Percentiles rank a stretch among this genome's conserved stretches.
Evolutionary conservation across 2,329 filamentous ascomycete species (phyloP).

Genomic region (Xylariaceae sp.): DNA sequence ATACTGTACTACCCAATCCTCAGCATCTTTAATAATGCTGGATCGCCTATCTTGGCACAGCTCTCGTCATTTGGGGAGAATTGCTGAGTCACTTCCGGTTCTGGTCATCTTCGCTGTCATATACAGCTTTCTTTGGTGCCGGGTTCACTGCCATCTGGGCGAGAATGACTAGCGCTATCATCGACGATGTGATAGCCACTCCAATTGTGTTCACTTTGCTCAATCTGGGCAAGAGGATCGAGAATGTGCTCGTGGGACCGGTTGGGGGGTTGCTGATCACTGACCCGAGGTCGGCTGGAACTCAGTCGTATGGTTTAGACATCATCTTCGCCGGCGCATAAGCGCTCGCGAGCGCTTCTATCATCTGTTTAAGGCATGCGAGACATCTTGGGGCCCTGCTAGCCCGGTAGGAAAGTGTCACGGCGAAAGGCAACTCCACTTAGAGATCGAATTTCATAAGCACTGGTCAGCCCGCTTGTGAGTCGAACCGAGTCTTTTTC

Average conservation of each 20-base stretch:
- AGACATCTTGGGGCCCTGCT: constrained; percentile 2
- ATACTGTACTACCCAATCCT: constrained; percentile 37
- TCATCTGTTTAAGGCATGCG: constrained; percentile 11
- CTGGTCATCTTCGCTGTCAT: constrained; percentile 47
- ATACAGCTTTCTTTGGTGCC: constrained; percentile 54
- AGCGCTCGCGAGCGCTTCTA: constrained; percentile 15
- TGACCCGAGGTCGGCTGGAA: constrained; percentile 5
- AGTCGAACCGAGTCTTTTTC: no score
- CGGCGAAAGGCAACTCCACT: no score
- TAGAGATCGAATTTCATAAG: no score
- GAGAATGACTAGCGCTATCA: constrained; percentile 23
- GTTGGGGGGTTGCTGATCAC: constrained; percentile 16
- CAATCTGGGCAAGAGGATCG: constrained; percentile 17
- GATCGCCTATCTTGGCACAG: constrained; percentile 36
- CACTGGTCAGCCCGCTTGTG: no score
- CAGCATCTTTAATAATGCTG: constrained; percentile 38
- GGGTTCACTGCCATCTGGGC: constrained; percentile 49
- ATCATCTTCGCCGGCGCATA: constrained; percentile 17
- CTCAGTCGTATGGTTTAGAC: constrained; percentile 11
- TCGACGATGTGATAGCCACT: constrained; percentile 10
- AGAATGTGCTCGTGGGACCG: constrained; percentile 17
- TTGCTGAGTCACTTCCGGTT: constrained; percentile 40
- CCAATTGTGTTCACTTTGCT: constrained; percentile 14
- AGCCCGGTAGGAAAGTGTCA: not conserved
- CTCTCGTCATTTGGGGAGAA: constrained; percentile 46